Base-by-base conservation (phyloP, 129 eudicot species). In the Escallonia herrerae region DNA sequence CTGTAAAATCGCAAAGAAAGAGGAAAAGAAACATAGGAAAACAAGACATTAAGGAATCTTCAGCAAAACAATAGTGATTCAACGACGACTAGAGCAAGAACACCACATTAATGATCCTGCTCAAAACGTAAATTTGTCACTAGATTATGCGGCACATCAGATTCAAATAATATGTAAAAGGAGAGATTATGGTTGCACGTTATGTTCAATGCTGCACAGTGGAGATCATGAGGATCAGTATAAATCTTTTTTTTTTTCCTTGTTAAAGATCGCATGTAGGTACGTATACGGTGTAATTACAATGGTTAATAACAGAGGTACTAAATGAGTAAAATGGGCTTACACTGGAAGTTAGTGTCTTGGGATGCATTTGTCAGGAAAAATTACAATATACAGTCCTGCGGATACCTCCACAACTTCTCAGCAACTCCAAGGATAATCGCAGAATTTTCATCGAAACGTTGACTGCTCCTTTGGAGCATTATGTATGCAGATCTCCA, bases 311-410 rank as follows among this genome's bases (percentile, higher is more conserved):
- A 70, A 69, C 68, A 63, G 65, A 47, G 54, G 65, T 61, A 70
- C 57, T 56, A 66, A 71, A 60, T 69, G 81, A 81, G 81, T 77
- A 76, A 76, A 69, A 76, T 66, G 74, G 79, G 80, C 91, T 84
- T 84, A 88, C 89, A 77, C 76, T 84, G 42, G 65, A 69, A 67
- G 66, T 63, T 67, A 70, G 65, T 71, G 69, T 79, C 81, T 60
- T 73, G 69, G 74, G 77, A 85, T 79, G 80, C 77, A 79, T 77
- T 80, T 76, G 80, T 75, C 80, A 74, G 74, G 87, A 73, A 76
- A 79, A 76, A 64, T 77, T 68, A 72, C 64, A 80, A 74, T 84
- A 73, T 89, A 78, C 89, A 84, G 46, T 87, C 89, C 61, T 75
- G 82, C 56, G 75, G 73, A 75, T 63, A 73, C 70, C 79, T 63